Evolutionary conservation across 306 rosid genomes (phyloP).

Genomic region (Fagus crenata): DNA sequence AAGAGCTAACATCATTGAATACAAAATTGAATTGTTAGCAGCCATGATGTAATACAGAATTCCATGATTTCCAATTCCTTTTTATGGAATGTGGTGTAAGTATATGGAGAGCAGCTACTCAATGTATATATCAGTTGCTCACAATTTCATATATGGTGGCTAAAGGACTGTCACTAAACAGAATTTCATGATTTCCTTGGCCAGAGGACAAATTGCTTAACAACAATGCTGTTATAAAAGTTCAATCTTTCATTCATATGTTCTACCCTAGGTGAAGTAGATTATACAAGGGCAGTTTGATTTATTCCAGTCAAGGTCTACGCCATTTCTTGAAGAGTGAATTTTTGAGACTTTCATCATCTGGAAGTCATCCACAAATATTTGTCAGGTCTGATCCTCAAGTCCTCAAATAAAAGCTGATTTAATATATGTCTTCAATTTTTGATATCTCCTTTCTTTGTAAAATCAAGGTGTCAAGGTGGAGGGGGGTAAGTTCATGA

Average conservation of each 20-base stretch:
- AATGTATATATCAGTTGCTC: too few species aligned
- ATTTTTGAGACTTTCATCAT: constrained; percentile 55
- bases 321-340: constrained; percentile 75
- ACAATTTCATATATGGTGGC: too few species aligned
- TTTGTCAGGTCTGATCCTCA: constrained; percentile 62
- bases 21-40: too few species aligned
- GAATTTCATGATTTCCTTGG: constrained; percentile 10
- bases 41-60: too few species aligned
- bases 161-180: too few species aligned
- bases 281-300: constrained; percentile 26
- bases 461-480: too few species aligned
- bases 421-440: not conserved
- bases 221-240: constrained; percentile 1
- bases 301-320: constrained; percentile 68
- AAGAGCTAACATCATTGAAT: too few species aligned
- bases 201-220: constrained; percentile 1
- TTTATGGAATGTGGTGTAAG: too few species aligned
- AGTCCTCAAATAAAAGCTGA: not conserved
- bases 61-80: too few species aligned
- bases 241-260: constrained; percentile 23
- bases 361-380: constrained; percentile 38
- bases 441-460: not conserved
- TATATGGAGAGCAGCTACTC: too few species aligned
- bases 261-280: constrained; percentile 64
- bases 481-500: too few species aligned